Base-by-base conservation (phyloP, 352 stramenopile genomes). In the Phytophthora sp. region DNA sequence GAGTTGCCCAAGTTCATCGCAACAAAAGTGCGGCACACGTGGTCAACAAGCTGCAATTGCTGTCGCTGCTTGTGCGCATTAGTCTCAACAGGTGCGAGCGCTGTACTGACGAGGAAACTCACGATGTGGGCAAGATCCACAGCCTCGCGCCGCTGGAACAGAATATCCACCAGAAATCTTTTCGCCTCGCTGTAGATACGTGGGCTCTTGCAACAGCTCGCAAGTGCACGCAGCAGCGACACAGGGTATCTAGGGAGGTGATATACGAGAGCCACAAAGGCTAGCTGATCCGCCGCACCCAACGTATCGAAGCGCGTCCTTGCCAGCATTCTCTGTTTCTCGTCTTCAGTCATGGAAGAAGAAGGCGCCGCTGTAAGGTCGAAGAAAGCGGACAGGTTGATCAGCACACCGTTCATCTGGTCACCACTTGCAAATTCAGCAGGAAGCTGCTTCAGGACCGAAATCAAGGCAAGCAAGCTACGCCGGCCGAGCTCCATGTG, bases 161-260 rank as follows among this genome's bases (percentile, higher is more conserved):
- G 36, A 68, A 95, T 91, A 44, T 95, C 87, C 39, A 95, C 80
- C 18, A 93, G 63, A 45, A 93, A 95, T 29, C 75, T 92, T 71
- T 95, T 95, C n/a, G 82, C 84, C 33, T 93, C 73, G 23, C 76
- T 59, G 47, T 81, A 61, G 9, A 95, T 81, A 16, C 68, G 51
- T 15, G 65, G 18, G 53, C 80, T 91, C 59, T 95, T 93, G 67
- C 87, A 93, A 66, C 84, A 93, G 29, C 78, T 86, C 20, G 87
- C 74, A 23, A 95, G 70, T 5, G 80, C 83, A 45, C 84, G 83
- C n/a, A 95, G 52, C 27, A 95, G 58, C 9, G 60, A 66, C 16
- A 92, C 76, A 5, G 87, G 83, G 56, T 92, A 93, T 23, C 49
- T 63, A n/a, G 87, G 84, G 13, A 93, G 41, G 39, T 95, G 87